Percentiles rank a stretch among this genome's conserved stretches.
Evolutionary conservation across 2,329 filamentous ascomycete species (phyloP).

Genomic region (Aspergillus quadrilineatus): DNA sequence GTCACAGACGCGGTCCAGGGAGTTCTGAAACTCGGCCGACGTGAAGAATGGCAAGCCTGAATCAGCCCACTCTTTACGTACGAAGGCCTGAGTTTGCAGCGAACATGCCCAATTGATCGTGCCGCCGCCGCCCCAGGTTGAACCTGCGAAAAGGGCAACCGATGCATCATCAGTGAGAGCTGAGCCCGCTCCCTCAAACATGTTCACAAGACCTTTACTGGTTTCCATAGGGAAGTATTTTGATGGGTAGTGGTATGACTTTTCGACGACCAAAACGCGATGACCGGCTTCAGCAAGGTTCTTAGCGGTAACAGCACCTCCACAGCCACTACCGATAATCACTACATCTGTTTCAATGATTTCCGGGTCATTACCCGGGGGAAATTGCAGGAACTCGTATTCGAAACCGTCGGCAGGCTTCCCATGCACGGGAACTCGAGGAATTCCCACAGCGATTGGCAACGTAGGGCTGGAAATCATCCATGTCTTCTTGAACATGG

Average conservation of each 20-base stretch:
- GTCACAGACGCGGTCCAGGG: conserved; percentile 73
- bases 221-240: conserved; percentile 73
- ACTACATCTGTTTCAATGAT: conserved; percentile 76
- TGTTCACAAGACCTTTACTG: conserved; percentile 56
- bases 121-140: conserved; percentile 80
- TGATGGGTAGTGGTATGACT: conserved; percentile 73
- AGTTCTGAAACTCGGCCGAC: conserved; percentile 69
- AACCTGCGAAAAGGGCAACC: conserved; percentile 64
- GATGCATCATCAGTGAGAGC: conserved; percentile 57
- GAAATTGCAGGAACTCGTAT: conserved; percentile 59
- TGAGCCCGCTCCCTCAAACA: conserved; percentile 69
- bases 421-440: conserved; percentile 55
- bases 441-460: conserved; percentile 53
- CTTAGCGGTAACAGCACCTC: conserved; percentile 78
- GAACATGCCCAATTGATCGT: conserved; percentile 80
- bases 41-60: conserved; percentile 70
- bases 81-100: conserved; percentile 68
- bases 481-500: conserved; percentile 55
- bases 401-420: conserved; percentile 52
- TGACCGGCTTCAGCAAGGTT: conserved; percentile 74
- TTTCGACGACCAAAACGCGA: conserved; percentile 77
- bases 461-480: conserved; percentile 52
- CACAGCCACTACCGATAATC: conserved; percentile 83
- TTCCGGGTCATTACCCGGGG: conserved; percentile 54
- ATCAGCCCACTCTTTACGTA: conserved; percentile 78